Percentiles rank a stretch among this genome's conserved stretches.
phyloP scores from a whole-genome alignment of 768 basidiomycete genomes.

The Tricholomella constricta region DNA sequence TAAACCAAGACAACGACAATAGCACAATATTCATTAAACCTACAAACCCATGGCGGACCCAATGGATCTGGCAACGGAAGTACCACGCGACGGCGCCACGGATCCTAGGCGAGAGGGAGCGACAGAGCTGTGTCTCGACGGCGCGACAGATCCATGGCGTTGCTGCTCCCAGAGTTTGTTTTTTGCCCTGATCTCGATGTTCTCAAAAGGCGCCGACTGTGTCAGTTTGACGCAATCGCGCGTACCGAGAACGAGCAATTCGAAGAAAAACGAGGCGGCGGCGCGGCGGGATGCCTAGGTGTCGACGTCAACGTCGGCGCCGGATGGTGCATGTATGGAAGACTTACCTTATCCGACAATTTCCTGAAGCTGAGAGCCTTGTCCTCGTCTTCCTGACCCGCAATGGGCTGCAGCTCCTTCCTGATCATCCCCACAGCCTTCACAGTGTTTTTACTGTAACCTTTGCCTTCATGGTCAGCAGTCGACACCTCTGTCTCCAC shows the following conservation, averaged over 20 bases:
- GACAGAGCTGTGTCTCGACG: slow-evolving; percentile 21
- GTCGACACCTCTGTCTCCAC: slow-evolving; percentile 42
- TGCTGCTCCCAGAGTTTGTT: slow-evolving; percentile 84
- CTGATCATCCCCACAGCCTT: slow-evolving; percentile 80
- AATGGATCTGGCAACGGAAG: slow-evolving; percentile 48
- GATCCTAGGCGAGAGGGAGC: slow-evolving; percentile 23
- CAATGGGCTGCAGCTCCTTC: slow-evolving; percentile 62
- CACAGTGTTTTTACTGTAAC: slow-evolving; percentile 87
- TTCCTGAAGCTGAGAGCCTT: slow-evolving; percentile 76
- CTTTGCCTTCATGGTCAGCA: slow-evolving; percentile 58
- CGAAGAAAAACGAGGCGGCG: slow-evolving; percentile 97
- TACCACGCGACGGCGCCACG: slow-evolving; percentile 27
- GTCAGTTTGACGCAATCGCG: slow-evolving; percentile 85
- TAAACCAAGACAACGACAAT: slow-evolving; percentile 12
- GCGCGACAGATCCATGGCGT: slow-evolving; percentile 30
- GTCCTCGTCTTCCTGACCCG: slow-evolving; percentile 48
- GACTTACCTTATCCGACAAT: slow-evolving; percentile 72
- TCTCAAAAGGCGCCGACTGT: slow-evolving; percentile 76
- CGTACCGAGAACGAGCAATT: slow-evolving; percentile 91
- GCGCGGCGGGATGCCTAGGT: slow-evolving; percentile 84
- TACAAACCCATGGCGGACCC: slow-evolving; percentile 44
- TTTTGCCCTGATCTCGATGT: slow-evolving; percentile 83
- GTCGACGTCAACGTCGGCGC: slow-evolving; percentile 7
- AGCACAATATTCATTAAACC: neutral
- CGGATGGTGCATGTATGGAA: neutral